A percentile compares a stretch with the other conserved stretches of the same genome.
Conservation (phyloP, 2,329 filamentous ascomycete genomes). For the Pyrenochaeta sp. region DNA sequence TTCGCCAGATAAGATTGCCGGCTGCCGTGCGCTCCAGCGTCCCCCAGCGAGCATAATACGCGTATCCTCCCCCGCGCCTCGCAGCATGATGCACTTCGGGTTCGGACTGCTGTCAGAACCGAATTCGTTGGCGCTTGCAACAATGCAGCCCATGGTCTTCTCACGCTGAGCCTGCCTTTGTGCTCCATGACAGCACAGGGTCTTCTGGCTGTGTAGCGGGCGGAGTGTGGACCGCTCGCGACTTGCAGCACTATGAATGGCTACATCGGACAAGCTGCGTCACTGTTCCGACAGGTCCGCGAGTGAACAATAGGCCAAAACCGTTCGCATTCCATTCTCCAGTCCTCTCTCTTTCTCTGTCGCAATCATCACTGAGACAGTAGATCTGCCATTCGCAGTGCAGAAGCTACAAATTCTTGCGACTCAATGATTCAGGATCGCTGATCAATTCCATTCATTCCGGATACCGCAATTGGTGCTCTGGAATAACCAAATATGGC, state of each 20-base stretch:
- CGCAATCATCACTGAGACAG: not conserved
- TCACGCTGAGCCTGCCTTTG: too few species aligned
- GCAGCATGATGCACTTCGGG: too few species aligned
- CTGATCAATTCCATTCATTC: not conserved
- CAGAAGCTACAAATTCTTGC: not conserved
- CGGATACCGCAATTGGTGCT: not conserved
- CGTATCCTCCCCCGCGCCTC: too few species aligned
- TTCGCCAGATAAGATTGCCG: too few species aligned
- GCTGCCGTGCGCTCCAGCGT: too few species aligned
- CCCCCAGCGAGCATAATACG: too few species aligned
- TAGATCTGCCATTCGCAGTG: not conserved
- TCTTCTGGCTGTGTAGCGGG: too few species aligned
- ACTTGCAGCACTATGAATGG: constrained; percentile 17
- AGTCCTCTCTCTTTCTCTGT: constrained; percentile 1
- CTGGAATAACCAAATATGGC: constrained; percentile 14
- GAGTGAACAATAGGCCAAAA: constrained; percentile 3
- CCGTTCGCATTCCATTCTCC: not conserved
- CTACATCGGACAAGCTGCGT: constrained; percentile 14
- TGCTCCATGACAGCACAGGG: constrained; percentile 5
- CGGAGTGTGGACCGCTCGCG: constrained; percentile 11
- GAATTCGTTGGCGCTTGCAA: too few species aligned
- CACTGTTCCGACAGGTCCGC: constrained; percentile 14
- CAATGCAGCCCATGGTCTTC: too few species aligned
- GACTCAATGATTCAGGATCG: not conserved
- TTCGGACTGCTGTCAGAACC: too few species aligned